Percentiles rank a stretch among this genome's conserved stretches.
Conservation (phyloP, 2,329 filamentous ascomycete species). For the Ophidiomyces ophidiicola region DNA sequence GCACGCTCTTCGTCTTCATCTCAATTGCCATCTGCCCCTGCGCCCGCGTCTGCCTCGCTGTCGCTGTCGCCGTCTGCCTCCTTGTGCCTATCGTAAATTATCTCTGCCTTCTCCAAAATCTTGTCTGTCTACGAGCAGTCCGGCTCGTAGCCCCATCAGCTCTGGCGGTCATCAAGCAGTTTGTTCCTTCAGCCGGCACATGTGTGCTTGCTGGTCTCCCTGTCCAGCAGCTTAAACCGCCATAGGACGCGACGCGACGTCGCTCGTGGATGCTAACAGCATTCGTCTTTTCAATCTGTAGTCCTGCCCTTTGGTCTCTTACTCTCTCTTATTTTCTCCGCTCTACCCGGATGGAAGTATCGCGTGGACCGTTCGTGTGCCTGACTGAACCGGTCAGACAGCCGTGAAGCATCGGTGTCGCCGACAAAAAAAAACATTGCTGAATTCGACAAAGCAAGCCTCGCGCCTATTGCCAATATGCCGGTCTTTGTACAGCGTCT, state of each 20-base stretch:
- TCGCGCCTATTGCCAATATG: too few relatives aligned
- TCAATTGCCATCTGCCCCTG: too few relatives aligned
- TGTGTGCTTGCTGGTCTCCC: constrained; percentile 2
- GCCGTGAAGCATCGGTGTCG: too few relatives aligned
- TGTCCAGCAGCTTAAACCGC: constrained; percentile 3
- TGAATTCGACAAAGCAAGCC: too few relatives aligned
- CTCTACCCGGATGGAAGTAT: too few relatives aligned
- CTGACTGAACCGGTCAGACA: too few relatives aligned
- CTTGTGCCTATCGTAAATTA: neutral
- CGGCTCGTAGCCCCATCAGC: constrained; percentile 2
- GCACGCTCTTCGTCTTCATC: too few relatives aligned
- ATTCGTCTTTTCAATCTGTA: neutral
- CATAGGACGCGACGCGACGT: neutral
- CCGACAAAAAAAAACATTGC: too few relatives aligned
- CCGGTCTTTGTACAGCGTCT: too few relatives aligned
- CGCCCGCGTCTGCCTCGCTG: too few relatives aligned
- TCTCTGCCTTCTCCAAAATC: neutral
- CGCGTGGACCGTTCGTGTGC: too few relatives aligned
- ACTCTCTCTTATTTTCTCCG: too few relatives aligned
- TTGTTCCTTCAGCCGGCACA: constrained; percentile 5
- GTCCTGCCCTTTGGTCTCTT: neutral
- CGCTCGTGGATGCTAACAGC: neutral
- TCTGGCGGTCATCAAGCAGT: constrained; percentile 6
- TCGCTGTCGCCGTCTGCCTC: neutral
- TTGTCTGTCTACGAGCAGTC: neutral